These are phyloP conservation scores for Alternaria arbusti DNA, from an alignment of 2,329 filamentous ascomycete species.

Conservation along the genomic window DNA sequence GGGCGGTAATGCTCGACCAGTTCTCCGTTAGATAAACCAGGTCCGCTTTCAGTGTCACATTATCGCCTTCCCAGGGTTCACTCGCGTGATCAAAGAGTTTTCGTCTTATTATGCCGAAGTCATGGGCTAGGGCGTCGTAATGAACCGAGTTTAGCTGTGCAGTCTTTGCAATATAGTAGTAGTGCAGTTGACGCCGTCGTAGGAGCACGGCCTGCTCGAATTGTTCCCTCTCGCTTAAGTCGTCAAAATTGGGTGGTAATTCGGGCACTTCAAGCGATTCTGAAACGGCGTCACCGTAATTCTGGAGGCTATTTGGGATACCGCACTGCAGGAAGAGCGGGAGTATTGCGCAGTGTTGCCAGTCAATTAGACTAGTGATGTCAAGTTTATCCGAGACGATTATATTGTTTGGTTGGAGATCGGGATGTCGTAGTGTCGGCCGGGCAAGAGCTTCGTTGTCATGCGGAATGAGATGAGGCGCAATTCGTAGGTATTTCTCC, in stretches of 20 bases:
- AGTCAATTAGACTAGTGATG: slow-evolving; percentile 51
- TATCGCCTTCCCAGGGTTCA: slow-evolving; percentile 40
- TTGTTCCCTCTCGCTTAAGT: slow-evolving; percentile 28
- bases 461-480: slow-evolving; percentile 29
- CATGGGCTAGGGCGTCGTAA: slow-evolving; percentile 29
- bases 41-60: slow-evolving; percentile 34
- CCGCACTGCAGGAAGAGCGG: slow-evolving; percentile 48
- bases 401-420: slow-evolving; percentile 44
- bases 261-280: slow-evolving; percentile 27
- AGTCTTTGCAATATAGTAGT: slow-evolving; percentile 36
- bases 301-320: slow-evolving; percentile 50
- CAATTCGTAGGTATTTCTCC: slow-evolving; percentile 36
- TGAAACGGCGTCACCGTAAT: slow-evolving; percentile 46
- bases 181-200: slow-evolving; percentile 38
- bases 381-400: slow-evolving; percentile 40
- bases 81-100: slow-evolving; percentile 36
- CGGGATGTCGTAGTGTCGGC: slow-evolving; percentile 44
- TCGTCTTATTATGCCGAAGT: slow-evolving; percentile 28
- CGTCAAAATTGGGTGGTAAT: slow-evolving; percentile 31
- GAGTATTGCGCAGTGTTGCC: slow-evolving; percentile 30
- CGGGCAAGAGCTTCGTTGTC: slow-evolving; percentile 14
- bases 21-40: slow-evolving; percentile 27
- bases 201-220: slow-evolving; percentile 34
- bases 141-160: slow-evolving; percentile 32
- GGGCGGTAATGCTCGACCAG: slow-evolving; percentile 23